phyloP scores from a whole-genome alignment of 225 moss, liverwort and hornwort species.

The Physcomitrellopsis africana region DNA sequence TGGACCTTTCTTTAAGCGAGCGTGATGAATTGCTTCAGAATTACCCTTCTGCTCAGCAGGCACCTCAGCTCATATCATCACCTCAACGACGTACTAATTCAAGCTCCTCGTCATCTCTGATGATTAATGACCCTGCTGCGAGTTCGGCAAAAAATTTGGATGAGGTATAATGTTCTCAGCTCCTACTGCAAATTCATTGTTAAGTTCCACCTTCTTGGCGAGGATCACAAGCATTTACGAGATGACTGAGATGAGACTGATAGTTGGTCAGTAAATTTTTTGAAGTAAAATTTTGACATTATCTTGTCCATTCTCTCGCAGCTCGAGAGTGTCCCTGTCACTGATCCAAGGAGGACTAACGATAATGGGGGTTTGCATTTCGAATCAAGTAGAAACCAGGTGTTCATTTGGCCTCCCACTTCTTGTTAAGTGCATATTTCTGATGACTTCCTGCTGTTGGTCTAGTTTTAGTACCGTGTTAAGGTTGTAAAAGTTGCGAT shows the following conservation, averaged over 20 bases:
- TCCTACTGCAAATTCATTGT: not conserved
- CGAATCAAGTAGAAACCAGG: constrained; percentile 30
- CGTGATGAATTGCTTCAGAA: constrained; percentile 1
- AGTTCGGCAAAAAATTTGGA: constrained; percentile 23
- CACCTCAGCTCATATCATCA: constrained; percentile 19
- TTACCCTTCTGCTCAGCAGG: not conserved
- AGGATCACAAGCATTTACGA: not conserved
- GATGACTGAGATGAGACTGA: not conserved
- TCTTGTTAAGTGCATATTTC: not conserved
- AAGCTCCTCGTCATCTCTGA: not conserved
- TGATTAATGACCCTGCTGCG: constrained; percentile 8
- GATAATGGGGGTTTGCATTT: constrained; percentile 27
- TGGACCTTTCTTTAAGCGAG: constrained; percentile 16
- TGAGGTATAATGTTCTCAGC: constrained; percentile 31
- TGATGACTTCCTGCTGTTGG: not conserved
- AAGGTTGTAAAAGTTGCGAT: not conserved
- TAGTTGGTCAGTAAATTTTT: not conserved
- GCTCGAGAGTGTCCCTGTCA: constrained; percentile 23
- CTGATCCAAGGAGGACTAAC: constrained; percentile 23
- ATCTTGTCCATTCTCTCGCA: not conserved
- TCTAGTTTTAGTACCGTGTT: not conserved
- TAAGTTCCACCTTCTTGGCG: not conserved
- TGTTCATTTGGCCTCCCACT: constrained; percentile 5
- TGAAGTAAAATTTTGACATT: not conserved
- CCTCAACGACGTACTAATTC: constrained; percentile 6